Evolutionary conservation across 148 eudicot genomes (phyloP).

Genomic region (Silene conica): DNA sequence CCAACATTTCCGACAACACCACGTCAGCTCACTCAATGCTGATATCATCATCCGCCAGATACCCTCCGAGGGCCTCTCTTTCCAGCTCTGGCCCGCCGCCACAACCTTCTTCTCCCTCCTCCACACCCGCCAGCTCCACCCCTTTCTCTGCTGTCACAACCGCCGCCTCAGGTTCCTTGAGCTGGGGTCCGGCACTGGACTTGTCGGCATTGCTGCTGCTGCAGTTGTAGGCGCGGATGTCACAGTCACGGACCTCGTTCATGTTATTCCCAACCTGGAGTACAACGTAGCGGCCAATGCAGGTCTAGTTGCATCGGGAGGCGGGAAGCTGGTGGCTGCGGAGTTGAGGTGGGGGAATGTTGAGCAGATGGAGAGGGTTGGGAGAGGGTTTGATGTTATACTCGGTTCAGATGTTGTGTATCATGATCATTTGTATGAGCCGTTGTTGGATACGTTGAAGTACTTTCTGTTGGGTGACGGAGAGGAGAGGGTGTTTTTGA

Average conservation of each 20-base stretch:
- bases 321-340: constrained; percentile 48
- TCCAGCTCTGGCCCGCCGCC: constrained; percentile 92
- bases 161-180: constrained; percentile 57
- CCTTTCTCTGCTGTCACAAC: constrained; percentile 7
- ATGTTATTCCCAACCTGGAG: constrained; percentile 51
- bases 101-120: constrained; percentile 50
- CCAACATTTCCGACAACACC: constrained; percentile 26
- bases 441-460: constrained; percentile 53
- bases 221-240: constrained; percentile 60
- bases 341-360: constrained; percentile 63
- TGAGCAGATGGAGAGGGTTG: constrained; percentile 53
- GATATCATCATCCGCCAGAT: constrained; percentile 54
- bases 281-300: constrained; percentile 55
- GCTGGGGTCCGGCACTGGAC: constrained; percentile 82
- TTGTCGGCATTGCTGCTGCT: constrained; percentile 73
- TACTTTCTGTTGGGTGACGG: constrained; percentile 38
- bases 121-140: constrained; percentile 16
- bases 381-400: constrained; percentile 53
- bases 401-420: constrained; percentile 82
- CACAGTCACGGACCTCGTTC: constrained; percentile 66
- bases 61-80: constrained; percentile 65
- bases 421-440: constrained; percentile 65
- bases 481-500: constrained; percentile 46
- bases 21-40: constrained; percentile 42
- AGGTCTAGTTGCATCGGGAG: constrained; percentile 21